A percentile compares a stretch with the other conserved stretches of the same genome.
Evolutionary conservation across 2,329 filamentous ascomycete species (phyloP).

Genomic region (Mollisiaceae sp.): DNA sequence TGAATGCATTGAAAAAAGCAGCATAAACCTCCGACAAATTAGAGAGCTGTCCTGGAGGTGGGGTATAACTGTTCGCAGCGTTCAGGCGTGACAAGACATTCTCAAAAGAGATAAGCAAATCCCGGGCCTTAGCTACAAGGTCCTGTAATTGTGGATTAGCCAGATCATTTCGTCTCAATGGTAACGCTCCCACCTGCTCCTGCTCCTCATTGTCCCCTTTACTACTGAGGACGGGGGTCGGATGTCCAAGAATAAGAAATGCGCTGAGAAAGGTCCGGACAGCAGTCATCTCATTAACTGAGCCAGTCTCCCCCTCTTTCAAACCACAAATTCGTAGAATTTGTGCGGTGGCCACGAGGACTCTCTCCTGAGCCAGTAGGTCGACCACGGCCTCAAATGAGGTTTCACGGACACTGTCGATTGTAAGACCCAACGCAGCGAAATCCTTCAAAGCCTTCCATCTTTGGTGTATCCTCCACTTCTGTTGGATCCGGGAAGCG

Average conservation of each 20-base stretch:
- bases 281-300: conserved; percentile 70
- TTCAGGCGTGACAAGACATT: conserved; percentile 71
- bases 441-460: conserved; percentile 69
- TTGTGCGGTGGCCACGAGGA: conserved; percentile 68
- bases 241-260: conserved; percentile 80
- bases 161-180: conserved; percentile 57
- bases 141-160: conserved; percentile 70
- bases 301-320: conserved; percentile 65
- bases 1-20: conserved; percentile 78
- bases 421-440: conserved; percentile 67
- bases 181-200: conserved; percentile 59
- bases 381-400: conserved; percentile 77
- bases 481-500: conserved; percentile 68
- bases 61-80: conserved; percentile 68
- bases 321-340: conserved; percentile 74
- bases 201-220: conserved; percentile 65
- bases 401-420: conserved; percentile 71
- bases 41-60: conserved; percentile 65
- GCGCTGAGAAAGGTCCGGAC: conserved; percentile 80
- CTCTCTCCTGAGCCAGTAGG: conserved; percentile 68
- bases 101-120: conserved; percentile 80
- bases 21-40: conserved; percentile 72
- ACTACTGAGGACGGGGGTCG: conserved; percentile 76
- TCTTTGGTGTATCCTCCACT: conserved; percentile 67
- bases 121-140: conserved; percentile 77